A percentile compares a stretch with the other conserved stretches of the same genome.
Evolutionary conservation across 2,329 filamentous ascomycete genomes (phyloP).

Genomic region (Amphichorda felina): DNA sequence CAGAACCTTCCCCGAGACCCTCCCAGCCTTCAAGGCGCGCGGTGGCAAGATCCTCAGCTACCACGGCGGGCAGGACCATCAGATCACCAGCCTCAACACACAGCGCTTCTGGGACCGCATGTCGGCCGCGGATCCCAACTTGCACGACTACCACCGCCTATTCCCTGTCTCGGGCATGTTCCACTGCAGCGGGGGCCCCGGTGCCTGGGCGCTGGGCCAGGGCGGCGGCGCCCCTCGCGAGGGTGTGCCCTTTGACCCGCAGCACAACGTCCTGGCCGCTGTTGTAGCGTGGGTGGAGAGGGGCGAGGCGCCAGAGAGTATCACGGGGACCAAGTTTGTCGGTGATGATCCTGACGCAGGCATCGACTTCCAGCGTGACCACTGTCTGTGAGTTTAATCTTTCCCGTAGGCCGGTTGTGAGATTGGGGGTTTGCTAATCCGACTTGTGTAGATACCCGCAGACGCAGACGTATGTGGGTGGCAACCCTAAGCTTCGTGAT

Average conservation of each 20-base stretch:
- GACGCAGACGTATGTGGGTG: too few relatives aligned
- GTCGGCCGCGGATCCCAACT: conserved; percentile 7
- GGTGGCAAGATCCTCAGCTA: conserved; percentile 31
- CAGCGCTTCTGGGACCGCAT: conserved; percentile 7
- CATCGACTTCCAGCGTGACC: too few relatives aligned
- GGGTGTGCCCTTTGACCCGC: conserved; percentile 15
- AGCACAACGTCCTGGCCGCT: conserved; percentile 31
- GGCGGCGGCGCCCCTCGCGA: conserved; percentile 13
- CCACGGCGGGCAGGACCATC: conserved; percentile 25
- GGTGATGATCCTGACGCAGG: too few relatives aligned
- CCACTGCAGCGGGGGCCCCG: conserved; percentile 34
- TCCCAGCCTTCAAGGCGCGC: conserved; percentile 20
- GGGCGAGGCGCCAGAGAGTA: conserved; percentile 23
- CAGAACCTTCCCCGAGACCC: conserved; percentile 21
- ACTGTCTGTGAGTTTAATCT: too few relatives aligned
- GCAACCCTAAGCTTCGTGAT: too few relatives aligned
- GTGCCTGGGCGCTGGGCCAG: conserved; percentile 26
- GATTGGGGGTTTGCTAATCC: too few relatives aligned
- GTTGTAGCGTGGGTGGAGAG: conserved; percentile 34
- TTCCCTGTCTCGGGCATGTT: conserved; percentile 40
- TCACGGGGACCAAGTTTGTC: background rate
- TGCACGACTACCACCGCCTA: conserved; percentile 34
- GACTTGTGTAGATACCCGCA: too few relatives aligned
- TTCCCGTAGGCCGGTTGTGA: too few relatives aligned
- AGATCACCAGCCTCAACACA: conserved; percentile 18